Percentiles rank a stretch among this genome's conserved stretches.
Evolutionary conservation across 768 basidiomycete genomes (phyloP).

Genomic region (Mycena epipterygia): DNA sequence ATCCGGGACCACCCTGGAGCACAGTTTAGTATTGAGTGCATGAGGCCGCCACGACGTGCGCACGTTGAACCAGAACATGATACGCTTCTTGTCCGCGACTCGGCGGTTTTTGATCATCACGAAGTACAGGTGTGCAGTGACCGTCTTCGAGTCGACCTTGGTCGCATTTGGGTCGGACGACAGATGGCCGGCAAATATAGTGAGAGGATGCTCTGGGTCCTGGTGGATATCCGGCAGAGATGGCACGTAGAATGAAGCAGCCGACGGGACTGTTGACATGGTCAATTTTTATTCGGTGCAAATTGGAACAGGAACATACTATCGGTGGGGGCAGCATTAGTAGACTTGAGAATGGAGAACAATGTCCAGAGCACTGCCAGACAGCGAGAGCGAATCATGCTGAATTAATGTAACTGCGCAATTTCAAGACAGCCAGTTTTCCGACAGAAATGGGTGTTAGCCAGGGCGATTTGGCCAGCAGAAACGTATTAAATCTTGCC

Average conservation of each 20-base stretch:
- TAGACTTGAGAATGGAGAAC: conserved; percentile 23
- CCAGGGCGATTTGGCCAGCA: background rate
- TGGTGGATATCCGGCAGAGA: conserved; percentile 83
- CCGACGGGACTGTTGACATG: conserved; percentile 73
- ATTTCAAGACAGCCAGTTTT: background rate
- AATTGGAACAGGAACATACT: conserved; percentile 47
- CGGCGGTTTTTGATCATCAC: conserved; percentile 90
- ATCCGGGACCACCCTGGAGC: conserved; percentile 92
- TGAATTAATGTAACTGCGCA: background rate
- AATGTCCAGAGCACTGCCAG: conserved; percentile 28
- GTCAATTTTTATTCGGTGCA: background rate
- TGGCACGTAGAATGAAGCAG: conserved; percentile 88
- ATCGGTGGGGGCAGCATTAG: conserved; percentile 53
- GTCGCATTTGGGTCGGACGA: conserved; percentile 78
- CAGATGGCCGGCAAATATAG: conserved; percentile 88
- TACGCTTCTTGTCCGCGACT: conserved; percentile 88
- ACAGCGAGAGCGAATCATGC: conserved; percentile 34
- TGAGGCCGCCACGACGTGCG: conserved; percentile 46
- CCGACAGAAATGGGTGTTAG: background rate
- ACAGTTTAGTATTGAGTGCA: background rate
- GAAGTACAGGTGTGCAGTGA: conserved; percentile 88
- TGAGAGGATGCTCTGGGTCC: conserved; percentile 77
- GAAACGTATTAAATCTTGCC: background rate
- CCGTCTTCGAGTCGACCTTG: conserved; percentile 64
- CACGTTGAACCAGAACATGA: conserved; percentile 98